Evolutionary conservation across 176 grass and related monocot species (phyloP), one percentile per base, ranked within the genome.

Genomic region (Aegilops tauschii): DNA sequence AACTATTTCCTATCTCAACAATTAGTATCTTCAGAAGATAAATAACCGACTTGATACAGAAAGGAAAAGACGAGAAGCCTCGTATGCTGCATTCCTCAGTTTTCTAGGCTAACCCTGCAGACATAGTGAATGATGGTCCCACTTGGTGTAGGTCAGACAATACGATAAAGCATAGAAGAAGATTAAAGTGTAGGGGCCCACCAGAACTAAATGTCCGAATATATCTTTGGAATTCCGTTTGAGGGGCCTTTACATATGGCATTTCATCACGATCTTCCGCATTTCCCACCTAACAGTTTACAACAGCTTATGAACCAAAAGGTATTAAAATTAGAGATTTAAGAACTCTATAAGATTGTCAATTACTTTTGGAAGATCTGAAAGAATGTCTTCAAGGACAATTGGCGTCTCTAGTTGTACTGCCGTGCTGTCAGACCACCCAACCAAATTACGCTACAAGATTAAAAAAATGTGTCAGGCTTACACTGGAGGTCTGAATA

Each of bases 281-380:
- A 76, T 98, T 93, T 69, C 62, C 65, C 28, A 98, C 96, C 96
- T 98, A 90, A 63, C 45, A 84, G 72, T 67, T 52, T 59, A 18
- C 61, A 86, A 27, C 18, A 84, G n/a, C 67, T 81, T 83, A 13
- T 75, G 74, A 81, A 70, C 75, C 45, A 50, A 68, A 73, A 67
- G 49, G 25, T 17, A 1, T 65, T 27, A 84, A 81, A 86, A 61
- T 52, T 59, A 61, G 45, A 91, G n/a, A 34, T 62, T 23, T 73
- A 59, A 21, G 59, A 89, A 81, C 59, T 81, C 47, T 37, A 32
- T 50, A 76, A 72, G 21, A 30, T 34, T 84, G 69, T 84, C 44
- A 65, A 49, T 85, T 95, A 98, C 96, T 86, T 86, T 73, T 61
- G 96, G 96, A 85, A 98, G 96, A 91, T 98, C 96, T 84, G 93